phyloP scores from a whole-genome alignment of 2,329 filamentous ascomycete genomes.

The Nemania diffusa region DNA sequence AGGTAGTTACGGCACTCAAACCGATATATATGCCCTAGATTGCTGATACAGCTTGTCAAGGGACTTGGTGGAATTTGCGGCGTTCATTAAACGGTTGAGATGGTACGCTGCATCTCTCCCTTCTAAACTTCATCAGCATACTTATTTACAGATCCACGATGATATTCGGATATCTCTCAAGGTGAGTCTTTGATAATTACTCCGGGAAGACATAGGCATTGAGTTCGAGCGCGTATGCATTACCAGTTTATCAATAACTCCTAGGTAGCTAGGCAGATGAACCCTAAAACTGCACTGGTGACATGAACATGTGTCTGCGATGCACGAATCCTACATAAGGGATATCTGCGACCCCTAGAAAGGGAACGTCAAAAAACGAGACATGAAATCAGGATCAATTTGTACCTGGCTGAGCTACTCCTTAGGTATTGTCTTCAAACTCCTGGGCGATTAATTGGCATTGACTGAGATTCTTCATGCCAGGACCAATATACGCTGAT shows the following conservation, averaged over 20 bases:
- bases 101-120: neutral
- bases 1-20: no score
- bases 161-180: neutral
- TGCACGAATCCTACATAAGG: neutral
- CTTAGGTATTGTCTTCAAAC: neutral
- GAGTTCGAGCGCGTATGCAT: neutral
- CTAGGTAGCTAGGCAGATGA: neutral
- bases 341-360: neutral
- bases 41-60: neutral
- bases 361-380: neutral
- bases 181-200: neutral
- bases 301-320: no score
- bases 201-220: neutral
- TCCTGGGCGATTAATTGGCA: no score
- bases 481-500: neutral
- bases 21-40: constrained; percentile 29
- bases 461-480: no score
- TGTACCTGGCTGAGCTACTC: neutral
- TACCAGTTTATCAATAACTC: neutral
- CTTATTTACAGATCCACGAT: neutral
- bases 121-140: neutral
- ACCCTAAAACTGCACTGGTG: neutral
- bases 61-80: constrained; percentile 22
- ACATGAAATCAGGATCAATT: neutral
- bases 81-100: constrained; percentile 1